phyloP scores from a whole-genome alignment of 352 stramenopile genomes.

The Globisporangium cylindrosporum region DNA sequence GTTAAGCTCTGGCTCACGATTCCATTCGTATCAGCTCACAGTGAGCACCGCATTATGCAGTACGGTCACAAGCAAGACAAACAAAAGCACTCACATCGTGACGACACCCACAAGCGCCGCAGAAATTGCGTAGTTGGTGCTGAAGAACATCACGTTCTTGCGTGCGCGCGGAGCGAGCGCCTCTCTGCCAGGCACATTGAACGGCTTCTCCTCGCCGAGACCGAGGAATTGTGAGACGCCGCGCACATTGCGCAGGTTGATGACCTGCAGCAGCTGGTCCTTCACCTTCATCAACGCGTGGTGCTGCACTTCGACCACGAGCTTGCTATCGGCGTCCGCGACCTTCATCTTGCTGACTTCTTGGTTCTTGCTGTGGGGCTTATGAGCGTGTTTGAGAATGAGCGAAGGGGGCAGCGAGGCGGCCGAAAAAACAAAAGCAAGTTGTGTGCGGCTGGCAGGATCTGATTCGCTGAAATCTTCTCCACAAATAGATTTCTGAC shows the following conservation, averaged over 20 bases:
- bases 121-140: slow-evolving; percentile 82
- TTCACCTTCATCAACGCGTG: slow-evolving; percentile 63
- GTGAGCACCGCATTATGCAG: neutral
- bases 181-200: slow-evolving; percentile 72
- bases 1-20: slow-evolving; percentile 3
- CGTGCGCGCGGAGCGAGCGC: slow-evolving; percentile 55
- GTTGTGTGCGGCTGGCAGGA: slow-evolving; percentile 16
- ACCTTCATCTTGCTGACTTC: slow-evolving; percentile 43
- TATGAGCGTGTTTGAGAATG: slow-evolving; percentile 14
- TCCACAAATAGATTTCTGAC: slow-evolving; percentile 22
- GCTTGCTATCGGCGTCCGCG: slow-evolving; percentile 50
- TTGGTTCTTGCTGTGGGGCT: neutral
- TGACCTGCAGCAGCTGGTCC: slow-evolving; percentile 60
- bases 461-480: slow-evolving; percentile 42
- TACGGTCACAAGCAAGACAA: neutral
- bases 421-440: neutral
- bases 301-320: slow-evolving; percentile 63
- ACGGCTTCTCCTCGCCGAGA: slow-evolving; percentile 82
- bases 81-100: slow-evolving; percentile 55
- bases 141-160: slow-evolving; percentile 84
- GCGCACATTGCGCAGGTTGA: slow-evolving; percentile 75
- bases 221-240: slow-evolving; percentile 83
- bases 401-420: neutral
- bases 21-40: slow-evolving; percentile 7
- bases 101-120: slow-evolving; percentile 72